These are phyloP conservation scores for Torulaspora indica DNA, from an alignment of 805 yeast genomes.

Conservation along the genomic window DNA sequence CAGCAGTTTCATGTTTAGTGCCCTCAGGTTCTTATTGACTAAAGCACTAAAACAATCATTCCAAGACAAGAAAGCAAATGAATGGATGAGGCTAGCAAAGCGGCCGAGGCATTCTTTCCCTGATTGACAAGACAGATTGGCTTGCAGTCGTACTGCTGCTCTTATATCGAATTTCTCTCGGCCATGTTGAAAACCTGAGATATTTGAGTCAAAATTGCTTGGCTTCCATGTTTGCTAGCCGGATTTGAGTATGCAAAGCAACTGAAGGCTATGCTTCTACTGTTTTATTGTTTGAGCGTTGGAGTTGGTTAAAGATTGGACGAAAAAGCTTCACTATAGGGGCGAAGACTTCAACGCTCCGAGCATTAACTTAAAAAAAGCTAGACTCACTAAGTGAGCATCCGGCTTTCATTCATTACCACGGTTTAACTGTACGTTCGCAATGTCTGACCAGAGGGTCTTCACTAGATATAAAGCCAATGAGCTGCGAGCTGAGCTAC, in stretches of 20 bases:
- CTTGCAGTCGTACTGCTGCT: neutral
- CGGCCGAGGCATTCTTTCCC: neutral
- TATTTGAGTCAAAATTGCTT: too few species aligned
- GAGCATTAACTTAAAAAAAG: neutral
- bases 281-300: neutral
- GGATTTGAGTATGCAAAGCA: too few species aligned
- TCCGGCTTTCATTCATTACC: neutral
- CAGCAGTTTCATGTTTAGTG: neutral
- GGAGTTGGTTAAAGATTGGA: neutral
- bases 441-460: slow-evolving; percentile 32
- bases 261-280: neutral
- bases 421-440: neutral
- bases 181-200: too few species aligned
- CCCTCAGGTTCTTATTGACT: too few species aligned
- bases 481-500: slow-evolving; percentile 35
- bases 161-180: neutral
- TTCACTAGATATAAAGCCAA: slow-evolving; percentile 33
- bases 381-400: neutral
- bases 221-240: too few species aligned
- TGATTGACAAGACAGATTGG: neutral
- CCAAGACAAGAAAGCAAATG: too few species aligned
- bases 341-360: slow-evolving; percentile 3
- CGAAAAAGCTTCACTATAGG: slow-evolving; percentile 1
- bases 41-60: too few species aligned
- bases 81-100: too few species aligned